Evolutionary conservation across 2,329 filamentous ascomycete species (phyloP).

Genomic region (Saccharata proteae): DNA sequence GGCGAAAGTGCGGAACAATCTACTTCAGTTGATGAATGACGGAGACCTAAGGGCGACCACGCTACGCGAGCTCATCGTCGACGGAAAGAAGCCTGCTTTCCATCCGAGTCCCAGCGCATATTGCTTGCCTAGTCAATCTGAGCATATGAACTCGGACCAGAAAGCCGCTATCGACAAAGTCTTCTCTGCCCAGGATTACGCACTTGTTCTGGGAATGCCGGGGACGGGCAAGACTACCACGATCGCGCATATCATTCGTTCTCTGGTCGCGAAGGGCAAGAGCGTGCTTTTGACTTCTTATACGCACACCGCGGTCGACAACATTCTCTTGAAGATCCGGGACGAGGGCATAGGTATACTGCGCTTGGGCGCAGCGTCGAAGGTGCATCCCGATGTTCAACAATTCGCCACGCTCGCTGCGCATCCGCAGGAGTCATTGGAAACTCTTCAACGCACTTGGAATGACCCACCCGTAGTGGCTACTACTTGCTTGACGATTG

Average conservation of each 20-base stretch:
- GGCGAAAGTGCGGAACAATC: slow-evolving; percentile 86
- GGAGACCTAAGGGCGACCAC: slow-evolving; percentile 57
- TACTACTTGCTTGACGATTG: slow-evolving; percentile 87
- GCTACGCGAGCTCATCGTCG: slow-evolving; percentile 69
- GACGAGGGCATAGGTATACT: slow-evolving; percentile 66
- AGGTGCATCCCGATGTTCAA: slow-evolving; percentile 79
- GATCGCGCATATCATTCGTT: slow-evolving; percentile 91
- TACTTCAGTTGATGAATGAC: slow-evolving; percentile 83
- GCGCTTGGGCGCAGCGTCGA: slow-evolving; percentile 72
- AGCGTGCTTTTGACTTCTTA: slow-evolving; percentile 90
- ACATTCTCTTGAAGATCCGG: slow-evolving; percentile 86
- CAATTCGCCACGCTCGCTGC: slow-evolving; percentile 72
- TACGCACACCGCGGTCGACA: slow-evolving; percentile 95
- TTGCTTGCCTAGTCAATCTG: slow-evolving; percentile 39
- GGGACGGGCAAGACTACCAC: slow-evolving; percentile 97
- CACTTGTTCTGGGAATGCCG: slow-evolving; percentile 95
- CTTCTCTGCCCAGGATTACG: slow-evolving; percentile 90
- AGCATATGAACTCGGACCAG: slow-evolving; percentile 77
- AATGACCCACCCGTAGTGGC: slow-evolving; percentile 81
- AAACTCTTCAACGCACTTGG: slow-evolving; percentile 74
- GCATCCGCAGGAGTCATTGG: slow-evolving; percentile 61
- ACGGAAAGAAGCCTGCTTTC: slow-evolving; percentile 62
- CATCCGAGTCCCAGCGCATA: slow-evolving; percentile 53
- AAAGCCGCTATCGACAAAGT: slow-evolving; percentile 80
- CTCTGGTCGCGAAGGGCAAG: slow-evolving; percentile 78